Conservation (phyloP, 768 basidiomycete species). For the Termitomyces sp. region DNA sequence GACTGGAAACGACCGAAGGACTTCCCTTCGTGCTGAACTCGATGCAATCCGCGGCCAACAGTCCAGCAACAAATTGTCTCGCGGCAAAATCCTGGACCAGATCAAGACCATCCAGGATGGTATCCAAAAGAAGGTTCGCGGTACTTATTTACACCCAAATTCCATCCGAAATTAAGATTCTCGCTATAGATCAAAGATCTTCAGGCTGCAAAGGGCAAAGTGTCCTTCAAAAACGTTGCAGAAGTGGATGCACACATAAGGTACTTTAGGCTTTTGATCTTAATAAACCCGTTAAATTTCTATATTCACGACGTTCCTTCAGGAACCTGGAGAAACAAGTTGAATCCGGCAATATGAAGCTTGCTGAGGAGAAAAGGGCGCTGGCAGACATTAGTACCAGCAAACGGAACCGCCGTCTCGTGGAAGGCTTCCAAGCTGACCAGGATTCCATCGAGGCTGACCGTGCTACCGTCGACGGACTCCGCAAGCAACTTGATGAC, state of each 20-base stretch:
- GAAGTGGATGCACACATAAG: constrained; percentile 87
- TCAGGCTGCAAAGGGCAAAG: constrained; percentile 75
- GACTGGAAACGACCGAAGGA: constrained; percentile 67
- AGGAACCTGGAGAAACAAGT: constrained; percentile 87
- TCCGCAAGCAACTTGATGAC: constrained; percentile 84
- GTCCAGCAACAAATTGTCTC: constrained; percentile 66
- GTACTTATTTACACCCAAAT: background rate
- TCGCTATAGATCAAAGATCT: constrained; percentile 74
- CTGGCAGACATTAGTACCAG: constrained; percentile 81
- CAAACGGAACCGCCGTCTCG: constrained; percentile 66
- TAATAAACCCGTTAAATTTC: background rate
- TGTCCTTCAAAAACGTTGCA: constrained; percentile 71
- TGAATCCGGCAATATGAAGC: constrained; percentile 87
- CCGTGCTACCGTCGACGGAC: constrained; percentile 67
- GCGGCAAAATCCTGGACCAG: constrained; percentile 73
- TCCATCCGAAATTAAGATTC: constrained; percentile 1
- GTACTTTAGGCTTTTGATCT: constrained; percentile 49
- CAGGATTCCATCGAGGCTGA: constrained; percentile 83
- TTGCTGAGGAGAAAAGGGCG: constrained; percentile 94
- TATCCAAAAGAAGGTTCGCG: constrained; percentile 74
- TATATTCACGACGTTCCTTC: constrained; percentile 12
- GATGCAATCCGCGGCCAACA: constrained; percentile 78
- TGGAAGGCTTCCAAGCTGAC: constrained; percentile 79
- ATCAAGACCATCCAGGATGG: constrained; percentile 75
- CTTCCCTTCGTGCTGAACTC: constrained; percentile 73